phyloP scores from a whole-genome alignment of 129 eudicot species.

The Artemisia annua region DNA sequence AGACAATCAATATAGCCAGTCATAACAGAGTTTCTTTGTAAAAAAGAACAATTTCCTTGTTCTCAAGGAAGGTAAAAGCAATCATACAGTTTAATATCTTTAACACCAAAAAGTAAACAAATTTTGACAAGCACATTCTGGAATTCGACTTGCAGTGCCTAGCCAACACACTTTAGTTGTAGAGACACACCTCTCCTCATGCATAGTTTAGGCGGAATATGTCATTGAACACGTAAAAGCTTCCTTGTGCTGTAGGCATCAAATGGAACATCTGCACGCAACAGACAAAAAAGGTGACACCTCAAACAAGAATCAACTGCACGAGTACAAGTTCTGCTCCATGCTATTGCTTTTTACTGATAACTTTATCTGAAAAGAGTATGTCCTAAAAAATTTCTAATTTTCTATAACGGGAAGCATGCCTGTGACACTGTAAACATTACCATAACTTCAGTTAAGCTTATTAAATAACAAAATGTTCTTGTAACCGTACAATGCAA shows the following conservation, averaged over 20 bases:
- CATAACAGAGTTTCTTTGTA: constrained; percentile 5
- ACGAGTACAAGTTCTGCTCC: background rate
- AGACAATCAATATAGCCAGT: constrained; percentile 23
- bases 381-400: background rate
- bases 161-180: background rate
- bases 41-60: constrained; percentile 28
- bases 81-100: constrained; percentile 26
- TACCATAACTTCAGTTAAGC: background rate
- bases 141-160: background rate
- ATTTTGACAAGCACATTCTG: constrained; percentile 16
- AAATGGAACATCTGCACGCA: constrained; percentile 73
- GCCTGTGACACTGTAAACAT: background rate
- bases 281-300: background rate
- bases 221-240: constrained; percentile 69
- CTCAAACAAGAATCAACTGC: background rate
- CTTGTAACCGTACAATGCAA: background rate
- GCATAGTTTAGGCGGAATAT: constrained; percentile 71
- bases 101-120: constrained; percentile 25
- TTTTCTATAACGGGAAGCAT: background rate
- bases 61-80: constrained; percentile 25
- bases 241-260: constrained; percentile 83
- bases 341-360: constrained; percentile 4
- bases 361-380: background rate
- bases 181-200: constrained; percentile 20
- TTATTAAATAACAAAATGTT: background rate